Conservation (phyloP, 768 basidiomycete genomes). For the Cytidiella melzeri region DNA sequence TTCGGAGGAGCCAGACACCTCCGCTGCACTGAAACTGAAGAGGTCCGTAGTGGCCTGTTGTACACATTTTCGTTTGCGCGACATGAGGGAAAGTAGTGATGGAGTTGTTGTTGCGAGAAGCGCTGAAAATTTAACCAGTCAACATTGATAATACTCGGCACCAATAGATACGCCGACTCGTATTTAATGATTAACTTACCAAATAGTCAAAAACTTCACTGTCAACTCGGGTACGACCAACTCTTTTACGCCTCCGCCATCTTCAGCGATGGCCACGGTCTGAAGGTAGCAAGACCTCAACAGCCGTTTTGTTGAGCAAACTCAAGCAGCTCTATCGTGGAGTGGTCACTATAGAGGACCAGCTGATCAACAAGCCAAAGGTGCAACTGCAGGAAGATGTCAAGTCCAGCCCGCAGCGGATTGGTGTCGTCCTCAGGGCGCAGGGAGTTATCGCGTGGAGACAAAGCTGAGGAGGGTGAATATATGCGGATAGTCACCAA, state of each 20-base stretch:
- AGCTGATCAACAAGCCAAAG: conserved; percentile 45
- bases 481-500: conserved; percentile 66
- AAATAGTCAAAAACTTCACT: too few species aligned
- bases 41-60: too few species aligned
- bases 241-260: conserved; percentile 66
- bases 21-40: too few species aligned
- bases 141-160: too few species aligned
- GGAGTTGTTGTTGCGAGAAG: too few species aligned
- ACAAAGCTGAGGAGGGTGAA: conserved; percentile 67
- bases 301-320: conserved; percentile 64
- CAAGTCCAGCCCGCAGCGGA: conserved; percentile 30
- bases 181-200: too few species aligned
- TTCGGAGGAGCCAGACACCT: not conserved
- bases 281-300: conserved; percentile 36
- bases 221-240: conserved; percentile 71
- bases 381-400: conserved; percentile 19
- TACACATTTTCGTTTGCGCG: not conserved
- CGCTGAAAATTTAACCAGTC: too few species aligned
- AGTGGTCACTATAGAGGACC: conserved; percentile 75
- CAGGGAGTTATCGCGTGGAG: conserved; percentile 15
- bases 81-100: too few species aligned
- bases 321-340: conserved; percentile 80
- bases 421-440: conserved; percentile 34
- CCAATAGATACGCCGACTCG: too few species aligned
- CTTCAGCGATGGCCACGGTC: conserved; percentile 49